phyloP scores from a whole-genome alignment of 2,329 filamentous ascomycete species.

The Davidsoniella eucalypti region DNA sequence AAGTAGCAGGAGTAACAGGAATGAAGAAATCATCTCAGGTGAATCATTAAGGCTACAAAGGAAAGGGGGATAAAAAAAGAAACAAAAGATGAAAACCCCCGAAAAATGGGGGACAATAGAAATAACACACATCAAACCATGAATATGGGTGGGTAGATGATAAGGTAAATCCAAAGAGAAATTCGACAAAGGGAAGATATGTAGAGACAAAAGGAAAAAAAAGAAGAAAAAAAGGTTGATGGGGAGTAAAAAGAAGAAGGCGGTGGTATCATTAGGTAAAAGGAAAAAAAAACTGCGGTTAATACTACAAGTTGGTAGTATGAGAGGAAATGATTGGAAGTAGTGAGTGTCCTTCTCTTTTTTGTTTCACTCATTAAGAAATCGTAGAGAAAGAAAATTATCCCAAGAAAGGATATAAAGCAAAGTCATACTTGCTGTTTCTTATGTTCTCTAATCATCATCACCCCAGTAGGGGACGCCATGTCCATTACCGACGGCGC shows the following conservation, averaged over 20 bases:
- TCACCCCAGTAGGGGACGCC: slow-evolving; percentile 26
- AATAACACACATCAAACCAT: too few species aligned
- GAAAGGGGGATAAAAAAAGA: too few species aligned
- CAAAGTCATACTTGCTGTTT: too few species aligned
- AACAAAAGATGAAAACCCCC: too few species aligned
- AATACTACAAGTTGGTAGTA: too few species aligned
- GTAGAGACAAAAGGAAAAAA: background rate
- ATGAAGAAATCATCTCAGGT: slow-evolving; percentile 1
- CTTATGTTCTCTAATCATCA: slow-evolving; percentile 19
- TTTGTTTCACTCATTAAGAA: too few species aligned
- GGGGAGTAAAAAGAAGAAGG: background rate
- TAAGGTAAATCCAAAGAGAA: background rate
- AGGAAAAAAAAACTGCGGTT: background rate
- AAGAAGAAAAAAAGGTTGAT: background rate
- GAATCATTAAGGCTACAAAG: background rate
- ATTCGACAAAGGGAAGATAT: background rate
- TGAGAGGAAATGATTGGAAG: too few species aligned
- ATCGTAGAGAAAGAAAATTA: too few species aligned
- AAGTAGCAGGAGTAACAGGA: background rate
- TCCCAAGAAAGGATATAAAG: too few species aligned
- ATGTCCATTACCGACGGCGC: slow-evolving; percentile 22
- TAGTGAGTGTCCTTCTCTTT: too few species aligned
- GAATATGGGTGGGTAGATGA: too few species aligned
- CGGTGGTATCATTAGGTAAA: background rate
- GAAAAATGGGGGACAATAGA: too few species aligned